These are phyloP conservation scores for Thraustochytrium sp. DNA, from an alignment of 352 stramenopile species.

Conservation along the genomic window DNA sequence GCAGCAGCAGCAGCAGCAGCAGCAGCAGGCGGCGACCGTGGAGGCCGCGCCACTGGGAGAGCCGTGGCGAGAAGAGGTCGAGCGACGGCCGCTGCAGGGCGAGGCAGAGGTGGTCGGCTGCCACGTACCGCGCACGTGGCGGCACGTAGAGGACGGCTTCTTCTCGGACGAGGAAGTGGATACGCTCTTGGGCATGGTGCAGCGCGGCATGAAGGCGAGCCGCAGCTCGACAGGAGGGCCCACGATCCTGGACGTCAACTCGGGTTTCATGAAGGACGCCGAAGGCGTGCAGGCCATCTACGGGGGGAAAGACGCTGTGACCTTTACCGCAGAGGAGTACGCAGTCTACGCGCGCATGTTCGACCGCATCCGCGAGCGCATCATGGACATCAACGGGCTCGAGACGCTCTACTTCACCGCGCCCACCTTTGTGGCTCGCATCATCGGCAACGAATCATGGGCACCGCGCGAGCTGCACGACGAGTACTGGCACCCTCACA, in stretches of 20 bases:
- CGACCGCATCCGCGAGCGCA: constrained; percentile 63
- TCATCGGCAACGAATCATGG: constrained; percentile 75
- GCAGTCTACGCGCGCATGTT: constrained; percentile 69
- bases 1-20: too few species aligned
- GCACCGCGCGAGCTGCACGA: constrained; percentile 70
- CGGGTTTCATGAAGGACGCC: constrained; percentile 70
- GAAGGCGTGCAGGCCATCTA: constrained; percentile 82
- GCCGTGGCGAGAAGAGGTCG: neutral
- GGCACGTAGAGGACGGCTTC: constrained; percentile 60
- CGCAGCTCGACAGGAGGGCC: constrained; percentile 54
- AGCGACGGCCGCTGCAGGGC: neutral
- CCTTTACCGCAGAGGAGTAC: constrained; percentile 73
- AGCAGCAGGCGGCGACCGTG: too few species aligned
- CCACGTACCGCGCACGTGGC: neutral
- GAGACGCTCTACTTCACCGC: constrained; percentile 79
- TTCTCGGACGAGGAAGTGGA: constrained; percentile 63
- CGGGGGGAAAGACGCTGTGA: constrained; percentile 55
- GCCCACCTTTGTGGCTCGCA: constrained; percentile 81
- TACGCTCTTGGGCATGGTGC: constrained; percentile 66
- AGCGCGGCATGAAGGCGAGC: constrained; percentile 63
- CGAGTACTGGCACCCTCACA: constrained; percentile 82
- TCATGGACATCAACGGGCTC: constrained; percentile 72
- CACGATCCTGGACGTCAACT: constrained; percentile 85
- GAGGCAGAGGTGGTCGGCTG: neutral
- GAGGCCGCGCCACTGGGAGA: neutral